Conservation (phyloP, 371 early-diverging fungal genomes). For the Mucor mucedo region DNA sequence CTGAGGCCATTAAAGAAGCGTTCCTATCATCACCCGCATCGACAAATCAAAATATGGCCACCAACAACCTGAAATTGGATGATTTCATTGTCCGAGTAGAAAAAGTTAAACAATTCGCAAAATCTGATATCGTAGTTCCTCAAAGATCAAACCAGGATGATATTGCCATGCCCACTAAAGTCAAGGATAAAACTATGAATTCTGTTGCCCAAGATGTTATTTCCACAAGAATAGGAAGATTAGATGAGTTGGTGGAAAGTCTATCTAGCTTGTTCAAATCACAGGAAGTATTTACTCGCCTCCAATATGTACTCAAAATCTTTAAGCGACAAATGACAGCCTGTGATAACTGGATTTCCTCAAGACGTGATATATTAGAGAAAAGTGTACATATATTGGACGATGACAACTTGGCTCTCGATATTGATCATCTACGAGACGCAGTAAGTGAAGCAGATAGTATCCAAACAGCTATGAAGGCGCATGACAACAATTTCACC, state of each 20-base stretch:
- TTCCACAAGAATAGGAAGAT: constrained; percentile 24
- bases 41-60: neutral
- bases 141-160: constrained; percentile 32
- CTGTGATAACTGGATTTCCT: constrained; percentile 40
- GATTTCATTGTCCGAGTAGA: constrained; percentile 24
- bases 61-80: constrained; percentile 15
- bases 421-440: constrained; percentile 35
- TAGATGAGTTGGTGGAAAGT: constrained; percentile 37
- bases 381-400: constrained; percentile 27
- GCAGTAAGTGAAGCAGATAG: constrained; percentile 42
- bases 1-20: constrained; percentile 38
- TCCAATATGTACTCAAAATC: constrained; percentile 34
- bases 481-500: constrained; percentile 33
- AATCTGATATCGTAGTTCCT: constrained; percentile 25
- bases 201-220: constrained; percentile 45
- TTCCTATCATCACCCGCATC: constrained; percentile 16
- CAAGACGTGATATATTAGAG: constrained; percentile 28
- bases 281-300: constrained; percentile 42
- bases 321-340: constrained; percentile 37
- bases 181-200: constrained; percentile 44
- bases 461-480: constrained; percentile 34
- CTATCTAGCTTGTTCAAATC: constrained; percentile 37
- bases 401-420: constrained; percentile 25
- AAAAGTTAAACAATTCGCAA: neutral
- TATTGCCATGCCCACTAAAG: constrained; percentile 31